Evolutionary conservation across 2,329 filamentous ascomycete genomes (phyloP).

Genomic region (Davidsoniella eucalypti): DNA sequence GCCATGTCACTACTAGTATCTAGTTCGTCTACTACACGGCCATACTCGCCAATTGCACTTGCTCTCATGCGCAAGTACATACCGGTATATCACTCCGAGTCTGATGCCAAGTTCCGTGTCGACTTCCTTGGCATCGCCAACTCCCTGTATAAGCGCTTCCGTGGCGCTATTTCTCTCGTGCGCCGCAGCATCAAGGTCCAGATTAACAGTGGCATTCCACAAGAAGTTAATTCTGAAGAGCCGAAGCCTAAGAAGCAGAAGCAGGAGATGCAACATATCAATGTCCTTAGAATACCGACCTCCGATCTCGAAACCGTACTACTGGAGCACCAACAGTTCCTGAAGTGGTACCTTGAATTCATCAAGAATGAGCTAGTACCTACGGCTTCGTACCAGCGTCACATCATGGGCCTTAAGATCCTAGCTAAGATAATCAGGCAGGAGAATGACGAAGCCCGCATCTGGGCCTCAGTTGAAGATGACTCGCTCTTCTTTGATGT

Average conservation of each 20-base stretch:
- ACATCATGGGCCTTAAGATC: conserved; percentile 64
- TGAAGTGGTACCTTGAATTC: conserved; percentile 61
- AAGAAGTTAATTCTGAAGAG: conserved; percentile 17
- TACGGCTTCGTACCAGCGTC: conserved; percentile 77
- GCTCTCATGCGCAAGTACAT: conserved; percentile 48
- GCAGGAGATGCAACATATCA: conserved; percentile 23
- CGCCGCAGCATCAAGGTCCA: conserved; percentile 25
- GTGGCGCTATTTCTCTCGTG: conserved; percentile 45
- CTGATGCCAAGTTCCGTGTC: conserved; percentile 72
- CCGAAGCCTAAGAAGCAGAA: conserved; percentile 15
- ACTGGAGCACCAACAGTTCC: conserved; percentile 42
- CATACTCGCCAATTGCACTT: conserved; percentile 48
- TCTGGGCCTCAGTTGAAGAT: conserved; percentile 24
- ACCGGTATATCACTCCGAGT: conserved; percentile 59
- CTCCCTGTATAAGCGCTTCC: conserved; percentile 59
- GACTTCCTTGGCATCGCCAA: conserved; percentile 61
- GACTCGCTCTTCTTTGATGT: conserved; percentile 25
- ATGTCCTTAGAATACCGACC: conserved; percentile 25
- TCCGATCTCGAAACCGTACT: conserved; percentile 24
- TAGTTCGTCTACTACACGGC: conserved; percentile 57
- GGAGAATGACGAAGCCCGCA: conserved; percentile 39
- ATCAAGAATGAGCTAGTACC: conserved; percentile 58
- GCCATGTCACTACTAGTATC: conserved; percentile 66
- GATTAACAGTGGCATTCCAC: conserved; percentile 20
- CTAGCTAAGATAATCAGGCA: conserved; percentile 50